Percentiles rank a stretch among this genome's conserved stretches.
Evolutionary conservation across 2,329 filamentous ascomycete species (phyloP).

Genomic region (Hymenoscyphus albidus): DNA sequence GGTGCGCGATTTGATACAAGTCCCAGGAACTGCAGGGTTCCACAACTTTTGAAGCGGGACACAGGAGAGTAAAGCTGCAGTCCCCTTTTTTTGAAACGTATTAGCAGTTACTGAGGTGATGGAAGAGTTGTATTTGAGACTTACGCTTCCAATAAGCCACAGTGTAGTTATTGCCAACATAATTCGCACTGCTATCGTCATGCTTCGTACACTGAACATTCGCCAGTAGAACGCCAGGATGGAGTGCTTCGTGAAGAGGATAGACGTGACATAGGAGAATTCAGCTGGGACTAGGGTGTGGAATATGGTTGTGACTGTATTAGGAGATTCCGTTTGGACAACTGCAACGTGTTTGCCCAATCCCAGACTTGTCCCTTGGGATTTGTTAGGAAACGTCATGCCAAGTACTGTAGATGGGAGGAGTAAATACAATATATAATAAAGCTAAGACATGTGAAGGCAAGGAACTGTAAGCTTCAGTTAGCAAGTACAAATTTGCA

Average conservation of each 20-base stretch:
- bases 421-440: not conserved
- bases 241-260: constrained; percentile 2
- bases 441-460: not conserved
- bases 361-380: not conserved
- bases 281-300: not conserved
- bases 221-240: constrained; percentile 4
- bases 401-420: not conserved
- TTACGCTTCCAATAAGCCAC: not conserved
- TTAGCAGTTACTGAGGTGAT: not conserved
- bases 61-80: not conserved
- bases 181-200: not conserved
- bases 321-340: not conserved
- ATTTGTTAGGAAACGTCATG: not conserved
- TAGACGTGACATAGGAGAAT: not conserved
- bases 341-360: not conserved
- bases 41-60: not conserved
- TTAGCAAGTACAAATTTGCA: not conserved
- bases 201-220: not conserved
- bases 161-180: not conserved
- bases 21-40: not conserved
- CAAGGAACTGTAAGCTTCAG: not conserved
- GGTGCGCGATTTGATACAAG: not conserved
- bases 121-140: not conserved
- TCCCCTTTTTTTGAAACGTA: not conserved
- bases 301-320: not conserved